phyloP scores from a whole-genome alignment of 805 yeast species.

The Starmera dryadoides region DNA sequence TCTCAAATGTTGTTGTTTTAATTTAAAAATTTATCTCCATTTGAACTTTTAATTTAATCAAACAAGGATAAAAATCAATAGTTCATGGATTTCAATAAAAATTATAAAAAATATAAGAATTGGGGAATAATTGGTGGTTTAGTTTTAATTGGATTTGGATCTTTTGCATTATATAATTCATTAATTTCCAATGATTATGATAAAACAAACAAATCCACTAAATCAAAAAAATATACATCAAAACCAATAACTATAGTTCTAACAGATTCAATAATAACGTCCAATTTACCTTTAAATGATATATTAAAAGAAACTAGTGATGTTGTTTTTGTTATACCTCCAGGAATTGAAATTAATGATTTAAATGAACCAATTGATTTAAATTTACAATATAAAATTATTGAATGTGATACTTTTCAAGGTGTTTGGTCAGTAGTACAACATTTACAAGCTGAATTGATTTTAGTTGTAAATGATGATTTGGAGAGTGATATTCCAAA shows the following conservation, averaged over 20 bases:
- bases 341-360: conserved; percentile 17
- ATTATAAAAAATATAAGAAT: conserved; percentile 3
- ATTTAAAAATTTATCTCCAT: not conserved
- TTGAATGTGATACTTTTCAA: conserved; percentile 37
- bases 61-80: too few relatives aligned
- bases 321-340: conserved; percentile 28
- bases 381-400: conserved; percentile 27
- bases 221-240: conserved; percentile 11
- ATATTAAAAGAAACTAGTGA: conserved; percentile 19
- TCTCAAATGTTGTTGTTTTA: too few relatives aligned
- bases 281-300: conserved; percentile 18
- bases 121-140: conserved; percentile 3
- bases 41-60: too few relatives aligned
- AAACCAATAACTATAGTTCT: conserved; percentile 16
- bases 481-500: conserved; percentile 23
- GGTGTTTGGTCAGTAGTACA: conserved; percentile 52
- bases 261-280: conserved; percentile 19
- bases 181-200: too few relatives aligned
- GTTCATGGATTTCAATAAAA: too few relatives aligned
- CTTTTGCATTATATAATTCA: conserved; percentile 9
- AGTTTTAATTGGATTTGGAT: conserved; percentile 4
- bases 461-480: conserved; percentile 20
- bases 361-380: conserved; percentile 15
- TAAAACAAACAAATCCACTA: not conserved
- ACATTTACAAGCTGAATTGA: conserved; percentile 34